These are phyloP conservation scores for Pseudogymnoascus sp. DNA, from an alignment of 2,329 filamentous ascomycete genomes.

Conservation along the genomic window DNA sequence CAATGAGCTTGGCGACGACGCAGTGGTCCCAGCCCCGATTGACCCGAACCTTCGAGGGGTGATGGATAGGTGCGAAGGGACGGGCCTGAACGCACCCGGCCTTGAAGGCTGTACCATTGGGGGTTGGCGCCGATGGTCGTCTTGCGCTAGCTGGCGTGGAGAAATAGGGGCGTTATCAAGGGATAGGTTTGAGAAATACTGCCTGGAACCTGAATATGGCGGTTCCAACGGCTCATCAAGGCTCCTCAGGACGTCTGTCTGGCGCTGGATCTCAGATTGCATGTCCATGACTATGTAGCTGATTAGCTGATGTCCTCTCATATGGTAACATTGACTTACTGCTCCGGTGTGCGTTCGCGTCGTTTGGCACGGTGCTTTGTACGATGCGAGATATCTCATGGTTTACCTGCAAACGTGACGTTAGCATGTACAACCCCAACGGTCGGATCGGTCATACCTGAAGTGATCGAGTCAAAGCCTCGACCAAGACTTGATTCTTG, in stretches of 20 bases:
- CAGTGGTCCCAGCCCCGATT: constrained; percentile 58
- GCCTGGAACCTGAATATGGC: constrained; percentile 54
- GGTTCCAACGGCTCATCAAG: constrained; percentile 61
- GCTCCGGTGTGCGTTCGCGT: constrained; percentile 74
- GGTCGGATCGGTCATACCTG: constrained; percentile 39
- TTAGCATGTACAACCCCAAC: constrained; percentile 12
- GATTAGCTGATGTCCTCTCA: constrained; percentile 21
- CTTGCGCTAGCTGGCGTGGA: constrained; percentile 76
- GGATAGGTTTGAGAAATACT: constrained; percentile 52
- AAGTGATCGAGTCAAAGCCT: constrained; percentile 67
- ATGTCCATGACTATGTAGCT: constrained; percentile 41
- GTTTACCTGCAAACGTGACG: constrained; percentile 55
- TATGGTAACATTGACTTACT: constrained; percentile 45
- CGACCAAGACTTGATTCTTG: constrained; percentile 74
- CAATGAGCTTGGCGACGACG: constrained; percentile 66
- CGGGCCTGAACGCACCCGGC: constrained; percentile 63
- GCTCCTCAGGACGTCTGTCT: constrained; percentile 47
- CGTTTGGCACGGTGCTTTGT: constrained; percentile 63
- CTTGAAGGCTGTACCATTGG: constrained; percentile 52
- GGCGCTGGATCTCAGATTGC: constrained; percentile 53
- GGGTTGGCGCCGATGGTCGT: constrained; percentile 69
- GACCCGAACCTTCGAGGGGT: constrained; percentile 78
- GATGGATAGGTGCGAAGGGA: constrained; percentile 73
- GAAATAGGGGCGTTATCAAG: constrained; percentile 75
- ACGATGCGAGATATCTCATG: constrained; percentile 74